phyloP scores from a whole-genome alignment of 305 asterid species.

The Petunia hybrid region DNA sequence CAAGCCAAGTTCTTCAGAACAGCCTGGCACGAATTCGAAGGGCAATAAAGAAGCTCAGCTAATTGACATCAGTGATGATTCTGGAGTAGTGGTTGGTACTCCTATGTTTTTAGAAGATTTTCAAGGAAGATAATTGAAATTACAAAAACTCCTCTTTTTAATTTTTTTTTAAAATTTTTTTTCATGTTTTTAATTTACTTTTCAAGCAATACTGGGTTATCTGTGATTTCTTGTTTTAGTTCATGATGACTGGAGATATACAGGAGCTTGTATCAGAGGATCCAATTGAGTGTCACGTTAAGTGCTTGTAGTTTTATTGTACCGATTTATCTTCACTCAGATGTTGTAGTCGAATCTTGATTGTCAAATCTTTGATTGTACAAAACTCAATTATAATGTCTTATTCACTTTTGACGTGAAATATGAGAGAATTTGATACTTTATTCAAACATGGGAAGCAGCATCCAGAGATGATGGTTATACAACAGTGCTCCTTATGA shows the following conservation, averaged over 20 bases:
- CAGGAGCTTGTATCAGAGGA: neutral
- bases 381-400: neutral
- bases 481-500: neutral
- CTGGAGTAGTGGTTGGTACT: conserved; percentile 73
- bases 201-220: conserved; percentile 17
- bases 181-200: neutral
- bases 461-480: neutral
- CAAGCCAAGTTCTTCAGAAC: conserved; percentile 38
- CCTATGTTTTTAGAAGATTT: conserved; percentile 72
- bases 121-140: conserved; percentile 63
- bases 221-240: conserved; percentile 25
- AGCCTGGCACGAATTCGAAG: conserved; percentile 28
- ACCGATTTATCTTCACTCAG: conserved; percentile 8
- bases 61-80: conserved; percentile 67
- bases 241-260: conserved; percentile 21
- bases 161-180: neutral
- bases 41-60: conserved; percentile 39
- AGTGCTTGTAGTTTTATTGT: conserved; percentile 7
- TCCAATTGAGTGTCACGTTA: neutral
- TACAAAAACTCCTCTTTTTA: neutral
- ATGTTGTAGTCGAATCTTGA: too few relatives aligned
- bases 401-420: conserved; percentile 9
- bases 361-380: neutral
- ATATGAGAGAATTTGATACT: conserved; percentile 10
- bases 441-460: neutral